Conservation (phyloP, 1,284 basidiomycete species). For the Rhodotorula sp. region DNA sequence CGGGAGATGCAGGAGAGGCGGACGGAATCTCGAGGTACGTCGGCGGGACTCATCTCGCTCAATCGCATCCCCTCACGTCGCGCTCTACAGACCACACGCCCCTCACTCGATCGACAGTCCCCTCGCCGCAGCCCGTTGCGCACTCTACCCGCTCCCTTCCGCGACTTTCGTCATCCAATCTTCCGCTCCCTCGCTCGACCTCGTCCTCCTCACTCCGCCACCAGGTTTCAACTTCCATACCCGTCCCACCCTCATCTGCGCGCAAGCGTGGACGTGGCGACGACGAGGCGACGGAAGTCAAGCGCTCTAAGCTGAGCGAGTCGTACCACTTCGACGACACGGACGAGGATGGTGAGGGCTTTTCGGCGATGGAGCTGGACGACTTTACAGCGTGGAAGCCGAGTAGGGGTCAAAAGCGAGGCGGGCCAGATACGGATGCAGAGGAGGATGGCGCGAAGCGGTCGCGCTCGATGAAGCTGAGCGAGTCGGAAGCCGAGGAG, state of each 20-base stretch:
- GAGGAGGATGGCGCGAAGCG: neutral
- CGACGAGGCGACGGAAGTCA: neutral
- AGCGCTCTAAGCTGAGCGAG: slow-evolving; percentile 4
- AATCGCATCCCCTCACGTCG: neutral
- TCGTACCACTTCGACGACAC: slow-evolving; percentile 2
- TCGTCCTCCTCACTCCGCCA: neutral
- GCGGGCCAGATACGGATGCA: neutral
- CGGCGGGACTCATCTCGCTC: neutral
- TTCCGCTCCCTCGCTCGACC: neutral
- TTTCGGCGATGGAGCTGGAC: slow-evolving; percentile 21
- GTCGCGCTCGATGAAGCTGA: neutral
- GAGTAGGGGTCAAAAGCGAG: neutral
- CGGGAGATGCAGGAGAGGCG: neutral
- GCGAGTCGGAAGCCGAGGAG: too few relatives aligned
- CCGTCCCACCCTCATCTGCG: neutral
- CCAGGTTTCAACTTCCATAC: neutral
- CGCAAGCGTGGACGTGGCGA: slow-evolving; percentile 10
- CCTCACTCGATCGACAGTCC: neutral
- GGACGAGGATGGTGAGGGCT: slow-evolving; percentile 6
- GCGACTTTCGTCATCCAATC: neutral
- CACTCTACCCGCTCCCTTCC: slow-evolving; percentile 1
- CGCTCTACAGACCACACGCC: too few relatives aligned
- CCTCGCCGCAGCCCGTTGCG: neutral
- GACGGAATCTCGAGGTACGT: neutral
- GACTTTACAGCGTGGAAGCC: neutral